Base-by-base conservation (phyloP, 1,284 basidiomycete species). In the Termitomyces sp. region DNA sequence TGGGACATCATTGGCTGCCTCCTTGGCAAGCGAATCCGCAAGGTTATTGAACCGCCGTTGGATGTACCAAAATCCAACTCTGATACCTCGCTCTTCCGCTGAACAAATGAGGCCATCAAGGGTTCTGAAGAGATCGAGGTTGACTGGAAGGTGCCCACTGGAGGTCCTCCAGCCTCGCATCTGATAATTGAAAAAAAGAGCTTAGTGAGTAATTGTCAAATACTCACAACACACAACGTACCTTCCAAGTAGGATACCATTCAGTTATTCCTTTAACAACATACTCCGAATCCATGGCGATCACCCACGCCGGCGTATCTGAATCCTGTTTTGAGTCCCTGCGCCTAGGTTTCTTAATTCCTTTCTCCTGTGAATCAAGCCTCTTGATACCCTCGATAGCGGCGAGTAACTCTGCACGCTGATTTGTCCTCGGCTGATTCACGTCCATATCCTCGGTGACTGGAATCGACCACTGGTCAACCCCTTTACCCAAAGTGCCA, bases 21-120 rank as follows among this genome's bases (percentile, higher is more conserved):
- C 10, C 40, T 49, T 49, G 1, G 39, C 39, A 1, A 42, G 33
- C 7, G 39, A 34, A 26, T 41, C 30, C 1, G 48, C 48, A 26
- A 42, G 30, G 13, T 2, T 14, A 28, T 49, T 49, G 31, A 42
- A 49, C 21, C 42, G 11, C 16, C 18, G 40, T 30, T 13, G 16
- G 26, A 49, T 34, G 24, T 49, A 14, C 48, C 48, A n/a, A 26
- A 42, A 49, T 13, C 28, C 48, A 18, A 49, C 48, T 2, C 34
- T 34, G 13, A 35, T 43, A 11, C 46, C 46, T 9, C 35, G 24
- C 1, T 21, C 28, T 13, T 49, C 39, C 2, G 11, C 46, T 1
- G 11, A 34, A 10, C 31, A n/a, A 24, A 35, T 18, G 35, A 46
- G 5, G 18, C 11, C 3, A 26, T 35, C 33, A 5, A 46, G 21